Evolutionary conservation across 768 basidiomycete species (phyloP).

Genomic region (Suillus paluster): DNA sequence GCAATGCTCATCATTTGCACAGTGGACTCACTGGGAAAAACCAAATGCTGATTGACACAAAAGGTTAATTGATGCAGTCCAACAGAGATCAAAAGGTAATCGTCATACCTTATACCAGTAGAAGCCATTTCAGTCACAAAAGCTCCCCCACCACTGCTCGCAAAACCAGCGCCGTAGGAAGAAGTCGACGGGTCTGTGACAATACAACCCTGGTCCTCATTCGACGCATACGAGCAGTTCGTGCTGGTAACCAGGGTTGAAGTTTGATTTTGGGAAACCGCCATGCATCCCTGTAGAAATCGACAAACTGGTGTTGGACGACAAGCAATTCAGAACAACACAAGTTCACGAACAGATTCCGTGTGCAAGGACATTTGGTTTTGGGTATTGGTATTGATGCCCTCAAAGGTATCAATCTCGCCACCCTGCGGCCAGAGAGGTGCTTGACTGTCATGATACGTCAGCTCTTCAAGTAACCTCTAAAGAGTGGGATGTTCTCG

Average conservation of each 20-base stretch:
- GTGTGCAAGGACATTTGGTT: slow-evolving; percentile 84
- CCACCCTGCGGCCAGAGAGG: slow-evolving; percentile 65
- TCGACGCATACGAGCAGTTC: slow-evolving; percentile 60
- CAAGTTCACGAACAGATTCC: slow-evolving; percentile 41
- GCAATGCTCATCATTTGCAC: background rate
- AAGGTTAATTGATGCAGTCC: background rate
- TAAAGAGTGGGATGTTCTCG: background rate
- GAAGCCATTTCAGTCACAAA: slow-evolving; percentile 76
- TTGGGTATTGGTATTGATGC: slow-evolving; percentile 65
- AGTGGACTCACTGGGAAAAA: slow-evolving; percentile 32
- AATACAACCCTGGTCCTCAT: slow-evolving; percentile 68
- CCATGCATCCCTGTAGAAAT: slow-evolving; percentile 51
- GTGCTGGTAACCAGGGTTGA: slow-evolving; percentile 58
- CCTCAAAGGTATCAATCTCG: slow-evolving; percentile 84
- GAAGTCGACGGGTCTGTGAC: slow-evolving; percentile 54
- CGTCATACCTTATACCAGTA: slow-evolving; percentile 63
- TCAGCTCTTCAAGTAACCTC: background rate
- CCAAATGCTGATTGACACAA: slow-evolving; percentile 28
- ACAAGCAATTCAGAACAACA: background rate
- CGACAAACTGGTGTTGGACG: background rate
- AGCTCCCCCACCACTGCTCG: slow-evolving; percentile 68
- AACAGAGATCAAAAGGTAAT: background rate
- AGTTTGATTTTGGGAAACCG: slow-evolving; percentile 51
- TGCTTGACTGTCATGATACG: slow-evolving; percentile 44
- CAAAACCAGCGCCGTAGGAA: slow-evolving; percentile 72